Percentiles rank a stretch among this genome's conserved stretches.
These are phyloP conservation scores for Candida silvatica DNA, from an alignment of 805 yeast genomes.

Conservation along the genomic window DNA sequence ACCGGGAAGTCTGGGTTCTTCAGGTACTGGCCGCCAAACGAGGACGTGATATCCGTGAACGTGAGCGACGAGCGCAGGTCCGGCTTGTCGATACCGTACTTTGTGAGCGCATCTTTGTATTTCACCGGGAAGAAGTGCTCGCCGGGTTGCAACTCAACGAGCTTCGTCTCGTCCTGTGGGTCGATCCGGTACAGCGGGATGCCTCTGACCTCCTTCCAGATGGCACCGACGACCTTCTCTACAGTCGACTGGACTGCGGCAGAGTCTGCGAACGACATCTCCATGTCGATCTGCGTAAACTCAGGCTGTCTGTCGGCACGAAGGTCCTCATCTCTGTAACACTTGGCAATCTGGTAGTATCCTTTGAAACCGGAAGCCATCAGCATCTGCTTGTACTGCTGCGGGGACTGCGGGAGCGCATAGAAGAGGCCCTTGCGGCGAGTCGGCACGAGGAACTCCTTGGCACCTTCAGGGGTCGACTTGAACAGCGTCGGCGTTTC, in stretches of 20 bases:
- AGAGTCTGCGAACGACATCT: constrained; percentile 74
- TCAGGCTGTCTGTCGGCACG: constrained; percentile 96
- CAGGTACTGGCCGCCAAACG: constrained; percentile 23
- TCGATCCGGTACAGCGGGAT: constrained; percentile 31
- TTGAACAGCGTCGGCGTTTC: constrained; percentile 93
- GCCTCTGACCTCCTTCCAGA: constrained; percentile 46
- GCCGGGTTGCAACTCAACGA: constrained; percentile 19
- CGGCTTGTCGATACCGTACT: constrained; percentile 91
- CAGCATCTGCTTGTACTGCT: constrained; percentile 88
- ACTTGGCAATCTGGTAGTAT: constrained; percentile 86
- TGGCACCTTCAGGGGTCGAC: constrained; percentile 97
- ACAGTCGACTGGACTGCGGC: constrained; percentile 61
- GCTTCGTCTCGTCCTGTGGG: constrained; percentile 16
- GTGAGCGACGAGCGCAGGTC: constrained; percentile 62
- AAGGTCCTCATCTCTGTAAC: constrained; percentile 94
- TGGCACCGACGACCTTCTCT: constrained; percentile 41
- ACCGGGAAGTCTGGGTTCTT: constrained; percentile 46
- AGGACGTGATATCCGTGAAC: constrained; percentile 39
- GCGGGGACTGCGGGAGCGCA: constrained; percentile 96
- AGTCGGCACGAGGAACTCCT: constrained; percentile 93
- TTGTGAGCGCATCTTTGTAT: constrained; percentile 60
- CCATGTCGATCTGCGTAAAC: constrained; percentile 94
- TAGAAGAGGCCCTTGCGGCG: constrained; percentile 55
- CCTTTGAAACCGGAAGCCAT: constrained; percentile 89
- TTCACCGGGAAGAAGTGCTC: constrained; percentile 37